Conservation (phyloP, 2,329 filamentous ascomycete genomes). For the Polytolypa hystricis region DNA sequence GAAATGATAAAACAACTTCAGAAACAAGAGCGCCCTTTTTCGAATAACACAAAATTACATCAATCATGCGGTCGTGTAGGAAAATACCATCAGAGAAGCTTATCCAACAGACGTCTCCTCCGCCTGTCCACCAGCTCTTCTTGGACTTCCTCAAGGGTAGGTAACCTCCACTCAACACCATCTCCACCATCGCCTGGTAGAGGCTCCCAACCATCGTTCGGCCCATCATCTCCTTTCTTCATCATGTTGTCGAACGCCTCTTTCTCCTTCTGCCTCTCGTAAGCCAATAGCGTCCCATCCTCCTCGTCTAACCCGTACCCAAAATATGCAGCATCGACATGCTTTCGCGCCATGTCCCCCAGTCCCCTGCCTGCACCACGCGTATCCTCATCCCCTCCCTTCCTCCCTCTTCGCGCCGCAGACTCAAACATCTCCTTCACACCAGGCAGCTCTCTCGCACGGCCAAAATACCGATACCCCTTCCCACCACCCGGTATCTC, state of each 20-base stretch:
- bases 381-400: slow-evolving; percentile 58
- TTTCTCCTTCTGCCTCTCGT: slow-evolving; percentile 73
- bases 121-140: slow-evolving; percentile 81
- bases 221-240: slow-evolving; percentile 43
- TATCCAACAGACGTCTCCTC: slow-evolving; percentile 72
- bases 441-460: slow-evolving; percentile 79
- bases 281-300: slow-evolving; percentile 65
- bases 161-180: slow-evolving; percentile 70
- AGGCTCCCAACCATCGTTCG: slow-evolving; percentile 64
- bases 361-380: slow-evolving; percentile 31
- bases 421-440: slow-evolving; percentile 95
- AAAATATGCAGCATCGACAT: slow-evolving; percentile 90
- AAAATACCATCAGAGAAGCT: slow-evolving; percentile 51
- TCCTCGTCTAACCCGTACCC: slow-evolving; percentile 91
- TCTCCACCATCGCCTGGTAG: slow-evolving; percentile 81
- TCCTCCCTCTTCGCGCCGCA: slow-evolving; percentile 51
- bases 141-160: slow-evolving; percentile 85
- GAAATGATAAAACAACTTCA: no score
- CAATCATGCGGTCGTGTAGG: no score
- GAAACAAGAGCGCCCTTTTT: background rate
- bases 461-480: slow-evolving; percentile 88
- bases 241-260: slow-evolving; percentile 64
- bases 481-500: slow-evolving; percentile 65
- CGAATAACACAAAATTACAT: slow-evolving; percentile 10
- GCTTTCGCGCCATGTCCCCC: slow-evolving; percentile 41